These are phyloP conservation scores for Daldinia grandis DNA, from an alignment of 495 filamentous ascomycete species.

Conservation along the genomic window DNA sequence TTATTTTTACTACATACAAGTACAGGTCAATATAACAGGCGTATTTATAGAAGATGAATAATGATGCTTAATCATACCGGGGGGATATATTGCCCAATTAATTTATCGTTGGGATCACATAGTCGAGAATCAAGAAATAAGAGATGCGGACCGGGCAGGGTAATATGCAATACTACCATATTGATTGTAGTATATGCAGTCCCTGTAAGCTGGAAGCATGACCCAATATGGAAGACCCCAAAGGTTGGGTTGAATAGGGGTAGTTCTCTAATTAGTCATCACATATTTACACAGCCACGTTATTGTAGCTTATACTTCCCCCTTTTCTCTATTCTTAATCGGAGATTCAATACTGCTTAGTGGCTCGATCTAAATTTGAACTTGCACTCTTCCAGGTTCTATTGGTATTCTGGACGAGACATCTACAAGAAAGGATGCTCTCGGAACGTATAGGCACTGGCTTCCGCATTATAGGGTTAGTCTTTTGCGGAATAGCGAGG, in stretches of 20 bases:
- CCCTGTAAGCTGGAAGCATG: slow-evolving; percentile 8
- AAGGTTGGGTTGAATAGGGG: slow-evolving; percentile 14
- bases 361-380: too few relatives aligned
- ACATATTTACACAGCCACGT: not conserved
- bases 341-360: too few relatives aligned
- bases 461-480: too few relatives aligned
- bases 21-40: not conserved
- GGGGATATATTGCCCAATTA: not conserved
- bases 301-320: not conserved
- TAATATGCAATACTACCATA: slow-evolving; percentile 2
- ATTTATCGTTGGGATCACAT: not conserved
- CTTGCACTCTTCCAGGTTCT: too few relatives aligned
- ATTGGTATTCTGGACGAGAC: too few relatives aligned
- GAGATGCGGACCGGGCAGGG: not conserved
- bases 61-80: slow-evolving; percentile 10
- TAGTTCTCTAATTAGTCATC: slow-evolving; percentile 2
- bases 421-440: too few relatives aligned
- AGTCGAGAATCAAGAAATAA: not conserved
- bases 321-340: not conserved
- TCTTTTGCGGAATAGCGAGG: too few relatives aligned
- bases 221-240: not conserved
- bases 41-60: slow-evolving; percentile 27
- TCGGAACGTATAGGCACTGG: too few relatives aligned
- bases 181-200: not conserved
- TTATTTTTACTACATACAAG: not conserved